These are phyloP conservation scores for Harringtonia lauricola DNA, from an alignment of 2,329 filamentous ascomycete genomes.

Conservation along the genomic window DNA sequence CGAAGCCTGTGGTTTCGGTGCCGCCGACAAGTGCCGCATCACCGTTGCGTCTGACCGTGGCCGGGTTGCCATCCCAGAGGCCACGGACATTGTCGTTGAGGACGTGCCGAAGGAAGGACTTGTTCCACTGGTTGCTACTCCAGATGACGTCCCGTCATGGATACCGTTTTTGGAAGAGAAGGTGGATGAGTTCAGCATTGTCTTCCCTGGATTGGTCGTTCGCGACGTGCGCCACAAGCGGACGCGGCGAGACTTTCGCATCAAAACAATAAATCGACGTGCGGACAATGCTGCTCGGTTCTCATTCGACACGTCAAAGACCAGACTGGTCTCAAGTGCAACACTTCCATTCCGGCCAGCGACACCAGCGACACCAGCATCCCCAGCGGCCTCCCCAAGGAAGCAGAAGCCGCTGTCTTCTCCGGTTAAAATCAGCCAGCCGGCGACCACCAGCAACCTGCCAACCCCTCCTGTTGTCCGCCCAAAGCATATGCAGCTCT, in stretches of 20 bases:
- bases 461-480: not conserved
- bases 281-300: slow-evolving; percentile 32
- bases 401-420: no score
- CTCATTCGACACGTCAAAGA: slow-evolving; percentile 17
- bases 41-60: slow-evolving; percentile 30
- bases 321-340: slow-evolving; percentile 25
- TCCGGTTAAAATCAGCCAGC: slow-evolving; percentile 4
- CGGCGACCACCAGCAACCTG: not conserved
- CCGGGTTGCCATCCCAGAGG: slow-evolving; percentile 36
- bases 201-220: slow-evolving; percentile 61
- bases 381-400: not conserved
- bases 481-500: slow-evolving; percentile 22
- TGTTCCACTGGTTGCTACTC: slow-evolving; percentile 12
- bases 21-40: slow-evolving; percentile 55
- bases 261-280: slow-evolving; percentile 43
- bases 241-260: slow-evolving; percentile 48
- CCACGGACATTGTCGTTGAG: slow-evolving; percentile 46
- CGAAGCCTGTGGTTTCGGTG: slow-evolving; percentile 58
- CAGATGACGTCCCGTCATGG: slow-evolving; percentile 24
- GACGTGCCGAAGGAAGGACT: slow-evolving; percentile 36
- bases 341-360: slow-evolving; percentile 8
- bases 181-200: slow-evolving; percentile 42
- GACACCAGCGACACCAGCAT: not conserved
- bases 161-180: slow-evolving; percentile 21
- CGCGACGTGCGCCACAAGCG: slow-evolving; percentile 49